phyloP scores from a whole-genome alignment of 1,284 basidiomycete genomes.

The Moesziomyces globuligerus region DNA sequence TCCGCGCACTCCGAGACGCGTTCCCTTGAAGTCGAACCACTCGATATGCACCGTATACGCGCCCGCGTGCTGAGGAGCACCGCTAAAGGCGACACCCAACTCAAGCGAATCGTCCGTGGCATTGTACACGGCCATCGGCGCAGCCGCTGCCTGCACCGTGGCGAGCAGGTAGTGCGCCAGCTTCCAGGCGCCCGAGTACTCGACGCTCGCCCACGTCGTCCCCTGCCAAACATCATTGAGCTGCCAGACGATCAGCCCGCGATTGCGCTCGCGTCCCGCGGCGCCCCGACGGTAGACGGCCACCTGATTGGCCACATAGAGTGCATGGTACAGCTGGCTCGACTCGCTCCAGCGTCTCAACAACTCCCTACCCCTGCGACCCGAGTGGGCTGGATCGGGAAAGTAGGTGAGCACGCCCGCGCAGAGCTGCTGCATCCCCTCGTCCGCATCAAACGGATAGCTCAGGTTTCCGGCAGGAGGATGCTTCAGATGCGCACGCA shows the following conservation, averaged over 20 bases:
- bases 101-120: constrained; percentile 72
- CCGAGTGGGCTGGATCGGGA: constrained; percentile 7
- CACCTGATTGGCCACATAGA: constrained; percentile 71
- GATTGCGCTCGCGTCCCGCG: constrained; percentile 74
- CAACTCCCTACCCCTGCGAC: not conserved
- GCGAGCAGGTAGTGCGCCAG: constrained; percentile 71
- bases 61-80: not conserved
- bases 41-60: constrained; percentile 8
- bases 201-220: constrained; percentile 74
- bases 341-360: constrained; percentile 37
- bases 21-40: constrained; percentile 17
- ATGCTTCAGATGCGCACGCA: constrained; percentile 73
- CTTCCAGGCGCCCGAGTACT: constrained; percentile 76
- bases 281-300: constrained; percentile 76
- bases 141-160: constrained; percentile 71
- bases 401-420: constrained; percentile 70
- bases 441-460: constrained; percentile 73
- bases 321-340: constrained; percentile 42
- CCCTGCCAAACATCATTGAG: constrained; percentile 78
- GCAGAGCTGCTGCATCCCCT: constrained; percentile 74
- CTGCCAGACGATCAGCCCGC: constrained; percentile 75
- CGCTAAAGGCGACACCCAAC: constrained; percentile 68
- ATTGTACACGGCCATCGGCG: constrained; percentile 71
- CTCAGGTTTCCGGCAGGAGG: constrained; percentile 72
- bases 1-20: not conserved